These are phyloP conservation scores for Selenicereus undatus DNA, from an alignment of 148 eudicot species.

Conservation along the genomic window DNA sequence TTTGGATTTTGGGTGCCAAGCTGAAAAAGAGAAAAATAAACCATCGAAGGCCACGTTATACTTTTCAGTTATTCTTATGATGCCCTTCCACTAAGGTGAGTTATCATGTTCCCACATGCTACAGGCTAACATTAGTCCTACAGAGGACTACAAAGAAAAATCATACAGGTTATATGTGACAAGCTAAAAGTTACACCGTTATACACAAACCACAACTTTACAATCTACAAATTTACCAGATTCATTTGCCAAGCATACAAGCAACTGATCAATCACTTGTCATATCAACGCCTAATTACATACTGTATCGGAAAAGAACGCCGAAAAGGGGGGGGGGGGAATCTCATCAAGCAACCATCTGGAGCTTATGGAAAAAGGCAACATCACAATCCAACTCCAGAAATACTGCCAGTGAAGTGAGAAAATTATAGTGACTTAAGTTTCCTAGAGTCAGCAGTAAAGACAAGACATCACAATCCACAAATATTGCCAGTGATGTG, in stretches of 20 bases:
- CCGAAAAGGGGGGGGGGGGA: neutral
- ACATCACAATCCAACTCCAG: neutral
- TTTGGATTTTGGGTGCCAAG: conserved; percentile 78
- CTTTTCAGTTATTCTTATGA: neutral
- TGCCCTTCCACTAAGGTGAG: neutral
- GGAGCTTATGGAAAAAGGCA: neutral
- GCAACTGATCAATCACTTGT: neutral
- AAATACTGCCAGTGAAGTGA: neutral
- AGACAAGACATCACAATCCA: neutral
- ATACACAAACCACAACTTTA: neutral
- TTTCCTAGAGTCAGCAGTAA: neutral
- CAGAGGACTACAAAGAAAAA: neutral
- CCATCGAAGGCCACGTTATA: conserved; percentile 3
- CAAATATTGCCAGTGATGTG: neutral
- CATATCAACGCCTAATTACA: neutral
- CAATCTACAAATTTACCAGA: neutral
- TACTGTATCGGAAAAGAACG: neutral
- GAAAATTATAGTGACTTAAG: neutral
- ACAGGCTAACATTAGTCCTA: neutral
- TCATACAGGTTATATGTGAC: neutral
- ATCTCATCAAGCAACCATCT: neutral
- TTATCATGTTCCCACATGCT: neutral
- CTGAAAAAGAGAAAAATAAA: conserved; percentile 33
- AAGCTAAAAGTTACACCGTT: neutral
- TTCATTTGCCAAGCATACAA: neutral